These are phyloP conservation scores for Beverwykella pulmonaria DNA, from an alignment of 495 filamentous ascomycete genomes.

Conservation along the genomic window DNA sequence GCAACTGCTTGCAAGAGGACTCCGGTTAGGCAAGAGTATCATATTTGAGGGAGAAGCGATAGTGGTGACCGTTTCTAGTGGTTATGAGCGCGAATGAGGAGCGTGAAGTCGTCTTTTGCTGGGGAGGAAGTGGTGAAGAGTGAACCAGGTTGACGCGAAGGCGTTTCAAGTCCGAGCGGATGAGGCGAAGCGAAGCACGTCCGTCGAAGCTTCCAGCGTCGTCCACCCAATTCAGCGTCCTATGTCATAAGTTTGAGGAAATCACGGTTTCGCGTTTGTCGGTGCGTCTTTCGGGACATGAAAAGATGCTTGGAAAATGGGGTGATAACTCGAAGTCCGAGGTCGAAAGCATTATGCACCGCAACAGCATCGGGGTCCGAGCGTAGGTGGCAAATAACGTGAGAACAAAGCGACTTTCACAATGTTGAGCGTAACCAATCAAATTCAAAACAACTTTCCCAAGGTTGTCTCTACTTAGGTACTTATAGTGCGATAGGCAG, in stretches of 20 bases:
- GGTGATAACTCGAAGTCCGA: not conserved
- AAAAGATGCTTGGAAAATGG: not conserved
- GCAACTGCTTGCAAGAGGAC: not conserved
- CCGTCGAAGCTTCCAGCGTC: not conserved
- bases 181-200: not conserved
- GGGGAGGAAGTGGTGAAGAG: not conserved
- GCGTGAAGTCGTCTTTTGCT: not conserved
- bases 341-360: not conserved
- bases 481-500: too few relatives aligned
- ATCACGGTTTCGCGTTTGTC: not conserved
- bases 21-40: not conserved
- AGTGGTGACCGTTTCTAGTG: not conserved
- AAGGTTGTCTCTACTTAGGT: too few relatives aligned
- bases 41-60: constrained; percentile 1
- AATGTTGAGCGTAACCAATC: not conserved
- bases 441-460: not conserved
- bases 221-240: not conserved
- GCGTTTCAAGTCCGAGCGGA: not conserved
- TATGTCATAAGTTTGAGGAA: not conserved
- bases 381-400: not conserved
- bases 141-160: not conserved
- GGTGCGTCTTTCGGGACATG: not conserved
- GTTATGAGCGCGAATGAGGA: not conserved
- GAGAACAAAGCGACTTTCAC: not conserved
- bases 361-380: not conserved